A percentile compares a stretch with the other conserved stretches of the same genome.
phyloP scores from a whole-genome alignment of 2,329 filamentous ascomycete genomes.

The Arachnopeziza araneosa region DNA sequence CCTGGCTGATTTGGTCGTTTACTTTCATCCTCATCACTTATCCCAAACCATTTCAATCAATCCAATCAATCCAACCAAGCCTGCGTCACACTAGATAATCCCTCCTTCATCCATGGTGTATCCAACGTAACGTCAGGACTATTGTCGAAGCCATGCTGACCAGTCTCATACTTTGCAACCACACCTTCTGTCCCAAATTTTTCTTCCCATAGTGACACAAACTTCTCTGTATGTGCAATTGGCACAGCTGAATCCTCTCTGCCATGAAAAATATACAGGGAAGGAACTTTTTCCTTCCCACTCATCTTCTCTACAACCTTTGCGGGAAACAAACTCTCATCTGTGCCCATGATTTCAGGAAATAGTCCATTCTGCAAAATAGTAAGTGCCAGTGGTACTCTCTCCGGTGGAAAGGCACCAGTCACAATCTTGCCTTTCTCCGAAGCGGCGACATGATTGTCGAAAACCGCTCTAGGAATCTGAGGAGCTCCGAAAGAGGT shows the following conservation, averaged over 20 bases:
- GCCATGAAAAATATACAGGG: constrained; percentile 16
- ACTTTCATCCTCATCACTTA: neutral
- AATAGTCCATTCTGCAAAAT: constrained; percentile 14
- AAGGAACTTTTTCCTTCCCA: constrained; percentile 10
- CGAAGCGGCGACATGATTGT: constrained; percentile 9
- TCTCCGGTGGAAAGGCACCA: constrained; percentile 7
- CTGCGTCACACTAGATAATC: constrained; percentile 10
- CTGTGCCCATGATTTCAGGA: constrained; percentile 11
- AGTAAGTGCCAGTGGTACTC: constrained; percentile 9
- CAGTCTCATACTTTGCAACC: constrained; percentile 11
- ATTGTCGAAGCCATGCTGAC: constrained; percentile 18
- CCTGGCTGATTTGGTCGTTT: too few relatives aligned
- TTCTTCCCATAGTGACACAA: constrained; percentile 10
- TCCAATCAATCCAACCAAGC: constrained; percentile 7
- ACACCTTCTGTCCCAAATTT: constrained; percentile 12
- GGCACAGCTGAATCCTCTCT: constrained; percentile 19
- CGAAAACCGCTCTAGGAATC: constrained; percentile 10
- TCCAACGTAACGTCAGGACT: constrained; percentile 6
- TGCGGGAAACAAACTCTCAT: constrained; percentile 9
- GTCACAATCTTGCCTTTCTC: constrained; percentile 14
- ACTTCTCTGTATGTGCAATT: constrained; percentile 7
- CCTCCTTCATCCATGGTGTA: constrained; percentile 16
- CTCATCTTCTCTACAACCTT: constrained; percentile 13
- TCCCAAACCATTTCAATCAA: neutral
- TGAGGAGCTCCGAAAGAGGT: constrained; percentile 13